Conservation (phyloP, 148 eudicot genomes). For the Vaccinium darrowii region DNA sequence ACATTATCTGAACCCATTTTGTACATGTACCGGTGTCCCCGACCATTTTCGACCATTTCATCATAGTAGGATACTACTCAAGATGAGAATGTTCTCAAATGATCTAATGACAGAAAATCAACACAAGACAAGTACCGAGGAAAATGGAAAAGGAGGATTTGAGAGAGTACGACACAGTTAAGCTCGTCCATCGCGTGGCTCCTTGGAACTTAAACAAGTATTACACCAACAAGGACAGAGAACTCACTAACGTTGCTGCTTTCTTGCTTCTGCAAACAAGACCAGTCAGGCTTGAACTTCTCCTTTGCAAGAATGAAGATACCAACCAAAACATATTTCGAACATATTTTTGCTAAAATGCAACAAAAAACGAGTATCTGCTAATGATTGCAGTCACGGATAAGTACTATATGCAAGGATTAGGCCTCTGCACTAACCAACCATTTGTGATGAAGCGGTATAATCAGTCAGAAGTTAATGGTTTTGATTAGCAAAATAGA, state of each 20-base stretch:
- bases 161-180: background rate
- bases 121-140: background rate
- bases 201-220: background rate
- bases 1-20: background rate
- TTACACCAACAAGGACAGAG: background rate
- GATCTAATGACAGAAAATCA: background rate
- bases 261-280: background rate
- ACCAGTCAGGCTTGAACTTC: background rate
- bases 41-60: background rate
- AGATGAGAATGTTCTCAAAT: background rate
- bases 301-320: background rate
- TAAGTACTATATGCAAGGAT: background rate
- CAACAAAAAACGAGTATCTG: background rate
- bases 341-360: background rate
- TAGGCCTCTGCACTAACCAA: background rate
- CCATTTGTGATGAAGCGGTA: background rate
- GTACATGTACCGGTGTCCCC: background rate
- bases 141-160: background rate
- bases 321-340: background rate
- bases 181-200: background rate
- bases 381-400: background rate
- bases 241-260: background rate
- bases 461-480: background rate
- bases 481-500: background rate
- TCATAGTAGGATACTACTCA: background rate